Evolutionary conservation across 1,139 yeast species (phyloP), one percentile per base, ranked within the genome.

Genomic region (Hansenula anomala): DNA sequence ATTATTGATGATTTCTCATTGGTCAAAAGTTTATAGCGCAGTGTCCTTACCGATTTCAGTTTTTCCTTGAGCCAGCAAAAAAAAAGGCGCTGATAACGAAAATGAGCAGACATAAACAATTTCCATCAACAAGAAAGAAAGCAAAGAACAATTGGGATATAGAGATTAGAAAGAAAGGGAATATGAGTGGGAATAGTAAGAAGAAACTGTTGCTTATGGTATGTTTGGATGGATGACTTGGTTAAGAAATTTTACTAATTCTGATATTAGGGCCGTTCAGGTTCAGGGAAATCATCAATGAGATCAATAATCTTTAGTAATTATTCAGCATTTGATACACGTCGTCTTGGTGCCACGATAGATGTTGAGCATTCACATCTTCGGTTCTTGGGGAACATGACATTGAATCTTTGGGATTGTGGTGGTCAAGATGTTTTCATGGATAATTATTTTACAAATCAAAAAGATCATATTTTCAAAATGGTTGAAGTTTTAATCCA

Each of bases 271-370:
- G 98, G 98, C 64, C 84, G 97, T 36, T 83, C 95, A 19, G 97
- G 99, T 35, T 87, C 96, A 9, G 99, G 99, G 3, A 92, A 92
- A 61, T 87, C 96, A 7, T 89, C 97, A 11, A 92, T 92, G 99
- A 71, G 98, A 53, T 87, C 96, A 36, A 92, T 92, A 47, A 92
- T 92, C 51, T 92, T 92, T 61, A 80, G 92, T 57, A 92, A 94
- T 59, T 94, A 92, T 63, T 86, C 96, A 4, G 98, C 99, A 0
- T 87, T 90, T 57, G 98, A 92, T 57, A 92, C 99, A 2, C 73
- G 97, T 49, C 71, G 98, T 45, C 66, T 92, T 14, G 98, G 98
- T 1, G 98, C 98, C 19, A 92, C 98, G 1, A 90, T 94, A 44
- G 98, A 94, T 57, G 97, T 92, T 20, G 98, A 94, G 58, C 97